phyloP scores from a whole-genome alignment of 2,329 filamentous ascomycete species.

The Catunica adiposa region DNA sequence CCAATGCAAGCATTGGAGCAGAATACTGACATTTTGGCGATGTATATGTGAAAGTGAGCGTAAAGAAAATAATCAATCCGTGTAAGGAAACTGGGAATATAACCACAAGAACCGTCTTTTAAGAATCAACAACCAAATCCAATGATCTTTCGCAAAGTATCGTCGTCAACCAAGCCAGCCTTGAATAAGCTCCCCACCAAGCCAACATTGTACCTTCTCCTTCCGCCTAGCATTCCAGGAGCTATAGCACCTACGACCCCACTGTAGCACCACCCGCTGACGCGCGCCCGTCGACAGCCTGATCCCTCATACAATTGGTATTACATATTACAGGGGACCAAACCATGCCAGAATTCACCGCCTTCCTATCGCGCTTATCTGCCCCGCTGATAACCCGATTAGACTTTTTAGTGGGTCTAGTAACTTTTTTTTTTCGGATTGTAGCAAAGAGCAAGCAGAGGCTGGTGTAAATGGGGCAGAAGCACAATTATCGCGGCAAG shows the following conservation, averaged over 20 bases:
- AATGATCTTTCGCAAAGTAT: slow-evolving; percentile 1
- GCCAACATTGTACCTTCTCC: slow-evolving; percentile 5
- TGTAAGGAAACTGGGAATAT: not conserved
- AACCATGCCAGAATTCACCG: slow-evolving; percentile 22
- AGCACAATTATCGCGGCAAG: not conserved
- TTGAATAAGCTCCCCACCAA: not conserved
- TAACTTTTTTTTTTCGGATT: slow-evolving; percentile 14
- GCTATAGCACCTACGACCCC: slow-evolving; percentile 10
- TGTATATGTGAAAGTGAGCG: not conserved
- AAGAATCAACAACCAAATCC: not conserved
- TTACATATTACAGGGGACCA: not conserved
- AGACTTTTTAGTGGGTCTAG: slow-evolving; percentile 14
- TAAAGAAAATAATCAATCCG: not conserved
- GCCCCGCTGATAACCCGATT: slow-evolving; percentile 14
- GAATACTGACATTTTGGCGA: slow-evolving; percentile 6
- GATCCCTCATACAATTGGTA: not conserved
- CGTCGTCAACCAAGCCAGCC: slow-evolving; percentile 11
- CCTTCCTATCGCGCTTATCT: slow-evolving; percentile 14
- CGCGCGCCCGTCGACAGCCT: slow-evolving; percentile 14
- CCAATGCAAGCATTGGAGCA: not conserved
- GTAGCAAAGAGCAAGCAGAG: slow-evolving; percentile 7
- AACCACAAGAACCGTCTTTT: not conserved
- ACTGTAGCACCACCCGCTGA: slow-evolving; percentile 11
- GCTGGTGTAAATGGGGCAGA: not conserved
- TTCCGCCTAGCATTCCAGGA: slow-evolving; percentile 10